Evolutionary conservation across 2,329 filamentous ascomycete genomes (phyloP).

Genomic region (Zymoseptoria crescenta): DNA sequence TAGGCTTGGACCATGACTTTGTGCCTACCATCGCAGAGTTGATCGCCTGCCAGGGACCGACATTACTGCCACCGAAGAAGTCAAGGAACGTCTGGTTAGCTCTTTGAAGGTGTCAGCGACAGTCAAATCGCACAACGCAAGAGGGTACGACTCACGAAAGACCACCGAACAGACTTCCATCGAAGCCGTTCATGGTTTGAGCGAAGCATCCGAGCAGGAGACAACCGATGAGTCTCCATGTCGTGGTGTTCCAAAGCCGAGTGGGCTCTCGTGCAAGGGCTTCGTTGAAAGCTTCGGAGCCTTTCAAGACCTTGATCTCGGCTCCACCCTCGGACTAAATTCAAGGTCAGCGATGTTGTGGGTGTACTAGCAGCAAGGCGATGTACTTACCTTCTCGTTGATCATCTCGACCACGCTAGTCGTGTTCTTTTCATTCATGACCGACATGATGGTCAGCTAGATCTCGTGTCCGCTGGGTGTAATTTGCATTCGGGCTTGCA

Average conservation of each 20-base stretch:
- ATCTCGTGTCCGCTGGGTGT: too few relatives aligned
- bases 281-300: constrained; percentile 49
- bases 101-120: constrained; percentile 13
- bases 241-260: constrained; percentile 9
- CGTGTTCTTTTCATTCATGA: constrained; percentile 1
- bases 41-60: constrained; percentile 39
- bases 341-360: not conserved
- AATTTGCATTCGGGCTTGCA: too few relatives aligned
- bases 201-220: constrained; percentile 34
- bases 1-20: too few relatives aligned
- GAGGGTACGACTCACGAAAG: constrained; percentile 19
- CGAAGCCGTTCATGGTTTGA: constrained; percentile 44
- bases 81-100: constrained; percentile 41
- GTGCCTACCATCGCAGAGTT: constrained; percentile 34
- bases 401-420: constrained; percentile 2
- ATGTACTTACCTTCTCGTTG: constrained; percentile 1
- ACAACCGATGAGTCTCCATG: constrained; percentile 19
- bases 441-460: constrained; percentile 1
- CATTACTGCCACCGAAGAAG: constrained; percentile 36
- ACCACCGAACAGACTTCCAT: constrained; percentile 50
- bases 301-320: constrained; percentile 41
- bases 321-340: constrained; percentile 11
- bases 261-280: constrained; percentile 49
- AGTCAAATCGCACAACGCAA: too few relatives aligned
- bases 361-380: not conserved